Percentiles rank a stretch among this genome's conserved stretches.
Conservation (phyloP, 2,329 filamentous ascomycete species). For the Trichoderma hamatum region DNA sequence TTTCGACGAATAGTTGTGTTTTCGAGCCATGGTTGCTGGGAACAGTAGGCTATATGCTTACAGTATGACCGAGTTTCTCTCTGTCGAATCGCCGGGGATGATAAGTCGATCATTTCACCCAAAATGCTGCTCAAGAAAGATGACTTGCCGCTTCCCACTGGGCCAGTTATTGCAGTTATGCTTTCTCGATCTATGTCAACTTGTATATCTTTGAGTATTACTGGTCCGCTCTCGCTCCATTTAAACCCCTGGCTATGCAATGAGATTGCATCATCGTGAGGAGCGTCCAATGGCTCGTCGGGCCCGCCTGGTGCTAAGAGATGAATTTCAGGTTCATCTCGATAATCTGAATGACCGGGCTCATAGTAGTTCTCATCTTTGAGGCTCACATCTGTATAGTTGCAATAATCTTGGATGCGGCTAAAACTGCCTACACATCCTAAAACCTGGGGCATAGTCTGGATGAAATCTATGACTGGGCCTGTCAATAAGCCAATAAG, state of each 20-base stretch:
- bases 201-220: constrained; percentile 24
- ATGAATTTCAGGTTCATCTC: constrained; percentile 10
- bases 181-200: constrained; percentile 15
- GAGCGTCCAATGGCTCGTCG: background rate
- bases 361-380: constrained; percentile 20
- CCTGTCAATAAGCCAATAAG: constrained; percentile 31
- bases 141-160: constrained; percentile 26
- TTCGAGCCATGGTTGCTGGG: constrained; percentile 26
- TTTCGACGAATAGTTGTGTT: constrained; percentile 28
- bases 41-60: constrained; percentile 28
- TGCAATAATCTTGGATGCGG: constrained; percentile 34
- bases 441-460: constrained; percentile 31
- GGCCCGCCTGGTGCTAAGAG: constrained; percentile 2
- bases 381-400: constrained; percentile 6
- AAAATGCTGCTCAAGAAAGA: constrained; percentile 26
- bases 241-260: constrained; percentile 18
- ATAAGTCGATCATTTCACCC: constrained; percentile 8
- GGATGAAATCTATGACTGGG: constrained; percentile 32
- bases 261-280: background rate
- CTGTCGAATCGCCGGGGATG: background rate
- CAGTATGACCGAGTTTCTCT: background rate
- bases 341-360: background rate
- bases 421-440: constrained; percentile 30
- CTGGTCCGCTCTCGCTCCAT: constrained; percentile 2
- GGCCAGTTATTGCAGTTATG: constrained; percentile 27